Base-by-base conservation (phyloP, 2,329 filamentous ascomycete genomes). In the Meredithiella fracta region DNA sequence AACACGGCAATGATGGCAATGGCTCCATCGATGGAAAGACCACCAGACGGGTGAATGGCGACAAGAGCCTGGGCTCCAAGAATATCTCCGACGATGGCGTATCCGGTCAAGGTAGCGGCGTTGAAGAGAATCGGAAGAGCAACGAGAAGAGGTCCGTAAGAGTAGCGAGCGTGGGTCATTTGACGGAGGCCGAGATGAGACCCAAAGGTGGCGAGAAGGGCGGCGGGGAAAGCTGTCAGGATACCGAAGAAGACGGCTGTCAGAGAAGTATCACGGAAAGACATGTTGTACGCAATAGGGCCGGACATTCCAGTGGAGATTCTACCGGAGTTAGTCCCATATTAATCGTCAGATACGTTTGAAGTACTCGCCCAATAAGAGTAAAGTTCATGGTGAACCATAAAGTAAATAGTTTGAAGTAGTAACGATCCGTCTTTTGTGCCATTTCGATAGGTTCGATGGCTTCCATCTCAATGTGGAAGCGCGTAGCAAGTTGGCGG, bases 1-100 rank as follows among this genome's bases (percentile, higher is more conserved):
- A 73, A 61, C 3, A 76, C 56, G 1, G 67, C 68, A 40, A 74
- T 70, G 40, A 77, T 68, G 42, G 74, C 69, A 44, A 77, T 75
- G 7, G 73, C 73, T 5, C 72, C 69, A 1, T 68, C 68, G 1
- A 70, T 66, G 34, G 66, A 69, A 37, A 77, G 60, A 11, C 62
- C n/a, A n/a, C n/a, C 62, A 0, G 66, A 65, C 17, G 65, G 60
- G 6, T 65, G 65, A 25, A 72, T 66, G 1, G 70, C 69, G 0
- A 67, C 66, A 1, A 73, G 64, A 3, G 67, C 67, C 54, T 70
- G 66, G 0, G 73, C 74, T 3, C 72, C 73, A 22, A 75, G 69
- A 23, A 76, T 70, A 47, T 68, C 69, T 20, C 68, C 69, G 37
- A 76, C 70, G 31, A 75, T 67, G 9, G 67, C 69, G 63, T 74